Evolutionary conservation across 305 asterid genomes (phyloP).

Genomic region (Fraxinus paxiana): DNA sequence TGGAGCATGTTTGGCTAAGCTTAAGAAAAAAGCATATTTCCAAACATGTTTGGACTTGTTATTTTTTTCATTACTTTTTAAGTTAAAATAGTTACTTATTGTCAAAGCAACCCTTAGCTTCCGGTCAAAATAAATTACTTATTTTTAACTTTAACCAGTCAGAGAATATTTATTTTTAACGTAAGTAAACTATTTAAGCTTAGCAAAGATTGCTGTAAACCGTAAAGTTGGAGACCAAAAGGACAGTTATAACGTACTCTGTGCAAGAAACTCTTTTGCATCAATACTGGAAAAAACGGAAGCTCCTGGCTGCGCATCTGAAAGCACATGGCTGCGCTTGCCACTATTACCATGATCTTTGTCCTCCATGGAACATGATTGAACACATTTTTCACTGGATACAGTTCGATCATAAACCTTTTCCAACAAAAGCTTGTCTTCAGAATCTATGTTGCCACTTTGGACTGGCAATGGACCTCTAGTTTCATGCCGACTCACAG

Average conservation of each 20-base stretch:
- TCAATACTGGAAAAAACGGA: slow-evolving; percentile 42
- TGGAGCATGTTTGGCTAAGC: not conserved
- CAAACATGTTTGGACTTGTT: not conserved
- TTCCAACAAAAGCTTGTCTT: slow-evolving; percentile 22
- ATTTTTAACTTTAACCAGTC: not conserved
- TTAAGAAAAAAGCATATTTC: not conserved
- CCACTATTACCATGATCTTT: slow-evolving; percentile 25
- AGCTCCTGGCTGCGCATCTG: slow-evolving; percentile 31
- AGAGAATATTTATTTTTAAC: not conserved
- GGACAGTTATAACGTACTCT: slow-evolving; percentile 44
- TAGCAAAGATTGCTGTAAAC: not conserved
- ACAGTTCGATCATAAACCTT: slow-evolving; percentile 34
- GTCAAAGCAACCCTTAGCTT: not conserved
- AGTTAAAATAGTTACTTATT: not conserved
- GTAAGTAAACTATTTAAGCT: not conserved
- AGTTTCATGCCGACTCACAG: slow-evolving; percentile 45
- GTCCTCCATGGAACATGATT: slow-evolving; percentile 27
- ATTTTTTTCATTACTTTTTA: not conserved
- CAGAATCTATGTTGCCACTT: slow-evolving; percentile 28
- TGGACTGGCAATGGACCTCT: slow-evolving; percentile 26
- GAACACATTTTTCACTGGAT: slow-evolving; percentile 35
- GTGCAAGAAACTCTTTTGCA: slow-evolving; percentile 69
- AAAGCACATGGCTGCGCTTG: slow-evolving; percentile 22
- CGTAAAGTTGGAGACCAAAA: not conserved
- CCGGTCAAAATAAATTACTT: not conserved